Base-by-base conservation (phyloP, 306 rosid genomes). In the Sicyos baderoa region DNA sequence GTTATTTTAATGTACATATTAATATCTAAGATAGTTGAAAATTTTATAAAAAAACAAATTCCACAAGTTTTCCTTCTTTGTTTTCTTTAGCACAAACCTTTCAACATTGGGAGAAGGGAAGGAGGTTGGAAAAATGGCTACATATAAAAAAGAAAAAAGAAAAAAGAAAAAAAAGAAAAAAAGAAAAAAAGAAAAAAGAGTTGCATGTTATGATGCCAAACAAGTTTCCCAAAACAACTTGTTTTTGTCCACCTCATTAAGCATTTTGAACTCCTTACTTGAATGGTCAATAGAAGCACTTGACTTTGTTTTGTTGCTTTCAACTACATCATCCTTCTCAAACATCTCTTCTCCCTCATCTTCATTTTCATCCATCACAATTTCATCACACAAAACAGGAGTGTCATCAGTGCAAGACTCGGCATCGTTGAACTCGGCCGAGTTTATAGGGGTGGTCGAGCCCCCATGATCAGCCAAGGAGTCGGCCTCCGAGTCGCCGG, bases 161-260 rank as follows among this genome's bases (percentile, higher is more conserved):
- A 35, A 68, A 12, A 71, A 44, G 22, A 67, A 16, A 37, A 0
- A 2, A 40, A 40, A 7, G 1, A 40, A 68, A 13, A 56, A 56
- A 44, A 23, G 42, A 7, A 35, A 19, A 21, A 42, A 45, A 9
- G 16, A 60, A 7, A 29, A 29, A 22, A 9, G 68, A 58, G 5
- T 40, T 40, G 1, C 45, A 45, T 32, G 61, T 3, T 63, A 88
- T 17, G 99, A 90, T 10, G 97, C 95, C 88, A 94, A 78, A 40
- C 99, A 94, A 79, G 97, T 76, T 75, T 94, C 99, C 99, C 99
- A 94, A 78, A 94, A 94, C 0, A 76, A 73, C 87, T 76, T 81
- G 78, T 79, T 88, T 85, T 85, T 90, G 76, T 94, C 99, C 84
- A 62, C 79, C 80, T 90, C 99, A 76, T 88, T 88, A 85, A 81